These are phyloP conservation scores for Aspergillus tanneri DNA, from an alignment of 2,329 filamentous ascomycete genomes.

Conservation along the genomic window DNA sequence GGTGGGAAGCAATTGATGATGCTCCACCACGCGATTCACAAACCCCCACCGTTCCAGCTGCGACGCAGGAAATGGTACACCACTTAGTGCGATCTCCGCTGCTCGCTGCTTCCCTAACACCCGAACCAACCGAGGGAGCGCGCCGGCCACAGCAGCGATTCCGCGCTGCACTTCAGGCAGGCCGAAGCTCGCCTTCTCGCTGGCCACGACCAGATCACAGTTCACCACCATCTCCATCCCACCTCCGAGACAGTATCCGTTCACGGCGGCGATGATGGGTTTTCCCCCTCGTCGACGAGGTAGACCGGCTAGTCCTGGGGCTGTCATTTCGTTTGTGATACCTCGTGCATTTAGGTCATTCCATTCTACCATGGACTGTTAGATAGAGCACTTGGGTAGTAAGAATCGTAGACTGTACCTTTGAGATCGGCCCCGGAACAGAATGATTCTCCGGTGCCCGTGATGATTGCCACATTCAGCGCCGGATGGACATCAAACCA, in stretches of 20 bases:
- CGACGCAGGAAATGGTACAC: conserved; percentile 57
- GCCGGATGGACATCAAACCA: conserved; percentile 64
- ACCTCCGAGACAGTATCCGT: conserved; percentile 72
- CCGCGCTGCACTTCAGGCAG: conserved; percentile 71
- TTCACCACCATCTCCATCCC: conserved; percentile 76
- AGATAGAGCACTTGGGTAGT: neutral
- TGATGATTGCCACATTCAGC: conserved; percentile 63
- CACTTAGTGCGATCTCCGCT: conserved; percentile 68
- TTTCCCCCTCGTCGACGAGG: conserved; percentile 68
- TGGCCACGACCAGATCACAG: conserved; percentile 62
- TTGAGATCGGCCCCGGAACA: conserved; percentile 68
- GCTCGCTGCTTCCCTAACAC: conserved; percentile 68
- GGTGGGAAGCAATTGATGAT: conserved; percentile 32
- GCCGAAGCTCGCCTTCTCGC: conserved; percentile 59
- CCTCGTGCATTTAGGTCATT: conserved; percentile 44
- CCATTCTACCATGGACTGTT: conserved; percentile 50
- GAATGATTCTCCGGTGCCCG: conserved; percentile 63
- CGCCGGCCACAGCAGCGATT: conserved; percentile 69
- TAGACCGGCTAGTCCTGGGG: conserved; percentile 64
- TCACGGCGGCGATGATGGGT: conserved; percentile 73
- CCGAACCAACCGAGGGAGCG: conserved; percentile 64
- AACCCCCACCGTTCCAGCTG: conserved; percentile 66
- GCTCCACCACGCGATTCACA: conserved; percentile 63
- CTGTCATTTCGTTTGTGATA: conserved; percentile 35
- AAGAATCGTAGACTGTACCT: conserved; percentile 31